These are phyloP conservation scores for Eutrema yunnanense DNA, from an alignment of 345 rosid species.

Conservation along the genomic window DNA sequence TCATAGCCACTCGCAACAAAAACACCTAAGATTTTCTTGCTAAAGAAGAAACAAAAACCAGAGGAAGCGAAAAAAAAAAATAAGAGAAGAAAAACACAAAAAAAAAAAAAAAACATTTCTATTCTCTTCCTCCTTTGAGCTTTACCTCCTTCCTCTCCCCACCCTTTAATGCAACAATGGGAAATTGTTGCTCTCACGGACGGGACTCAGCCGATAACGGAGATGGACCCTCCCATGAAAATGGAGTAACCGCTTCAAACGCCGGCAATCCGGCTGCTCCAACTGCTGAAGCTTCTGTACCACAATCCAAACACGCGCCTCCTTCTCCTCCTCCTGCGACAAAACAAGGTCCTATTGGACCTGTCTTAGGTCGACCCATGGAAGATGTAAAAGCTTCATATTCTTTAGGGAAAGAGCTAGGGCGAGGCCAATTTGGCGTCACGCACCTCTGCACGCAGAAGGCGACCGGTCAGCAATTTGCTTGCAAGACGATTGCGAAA, in stretches of 20 bases:
- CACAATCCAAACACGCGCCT: conserved; percentile 28
- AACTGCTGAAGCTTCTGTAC: conserved; percentile 19
- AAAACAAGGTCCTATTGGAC: conserved; percentile 32
- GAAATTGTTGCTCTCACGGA: conserved; percentile 70
- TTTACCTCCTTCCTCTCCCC: conserved; percentile 16
- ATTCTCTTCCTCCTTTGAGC: conserved; percentile 29
- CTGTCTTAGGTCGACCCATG: conserved; percentile 61
- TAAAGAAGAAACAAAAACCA: conserved; percentile 32
- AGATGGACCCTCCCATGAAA: conserved; percentile 13
- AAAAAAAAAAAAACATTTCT: conserved; percentile 13
- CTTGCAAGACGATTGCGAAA: conserved; percentile 70
- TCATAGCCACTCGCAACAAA: conserved; percentile 30
- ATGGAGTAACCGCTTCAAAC: conserved; percentile 10
- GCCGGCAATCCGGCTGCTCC: conserved; percentile 14
- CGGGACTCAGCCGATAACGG: conserved; percentile 25
- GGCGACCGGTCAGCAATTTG: conserved; percentile 45
- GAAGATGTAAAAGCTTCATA: conserved; percentile 53
- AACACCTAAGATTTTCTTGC: conserved; percentile 25
- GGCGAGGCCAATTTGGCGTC: conserved; percentile 64
- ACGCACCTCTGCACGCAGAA: conserved; percentile 58
- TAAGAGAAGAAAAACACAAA: conserved; percentile 6
- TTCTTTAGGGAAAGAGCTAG: conserved; percentile 58
- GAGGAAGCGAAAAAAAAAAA: conserved; percentile 1
- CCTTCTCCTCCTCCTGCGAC: conserved; percentile 31
- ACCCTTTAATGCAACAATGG: conserved; percentile 43